A percentile compares a stretch with the other conserved stretches of the same genome.
These are phyloP conservation scores for Cutaneotrichosporon sp. DNA, from an alignment of 1,284 basidiomycete species.

Conservation along the genomic window DNA sequence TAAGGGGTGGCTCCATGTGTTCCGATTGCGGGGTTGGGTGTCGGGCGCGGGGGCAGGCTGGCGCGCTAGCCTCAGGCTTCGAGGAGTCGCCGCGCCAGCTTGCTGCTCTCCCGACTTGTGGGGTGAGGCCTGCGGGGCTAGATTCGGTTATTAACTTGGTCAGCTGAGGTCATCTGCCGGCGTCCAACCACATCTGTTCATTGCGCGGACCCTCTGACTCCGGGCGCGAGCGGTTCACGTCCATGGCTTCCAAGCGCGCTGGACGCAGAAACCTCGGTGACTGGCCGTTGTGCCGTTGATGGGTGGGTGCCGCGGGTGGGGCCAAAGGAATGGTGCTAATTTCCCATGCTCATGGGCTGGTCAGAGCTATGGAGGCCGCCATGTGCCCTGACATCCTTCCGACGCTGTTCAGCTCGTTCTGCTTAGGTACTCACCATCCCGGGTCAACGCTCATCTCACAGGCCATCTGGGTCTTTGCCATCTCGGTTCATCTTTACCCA, in stretches of 20 bases:
- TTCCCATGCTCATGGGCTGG: too few species aligned
- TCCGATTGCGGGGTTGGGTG: not conserved
- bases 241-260: too few species aligned
- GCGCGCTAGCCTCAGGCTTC: not conserved
- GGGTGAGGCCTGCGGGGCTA: not conserved
- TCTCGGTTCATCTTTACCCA: not conserved
- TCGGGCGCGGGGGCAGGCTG: too few species aligned
- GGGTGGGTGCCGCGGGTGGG: too few species aligned
- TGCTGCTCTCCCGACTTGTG: too few species aligned
- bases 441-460: not conserved
- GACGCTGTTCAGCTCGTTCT: too few species aligned
- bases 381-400: too few species aligned
- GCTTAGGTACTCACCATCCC: not conserved
- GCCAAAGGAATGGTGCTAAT: too few species aligned
- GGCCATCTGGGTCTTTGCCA: not conserved
- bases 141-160: constrained; percentile 9
- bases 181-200: not conserved
- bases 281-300: too few species aligned
- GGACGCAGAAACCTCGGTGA: too few species aligned
- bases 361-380: too few species aligned
- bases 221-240: not conserved
- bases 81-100: too few species aligned
- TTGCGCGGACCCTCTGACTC: not conserved
- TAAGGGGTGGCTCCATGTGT: not conserved
- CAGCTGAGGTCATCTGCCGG: not conserved